phyloP scores from a whole-genome alignment of 441 rosid genomes.

The Jatropha podagrica region DNA sequence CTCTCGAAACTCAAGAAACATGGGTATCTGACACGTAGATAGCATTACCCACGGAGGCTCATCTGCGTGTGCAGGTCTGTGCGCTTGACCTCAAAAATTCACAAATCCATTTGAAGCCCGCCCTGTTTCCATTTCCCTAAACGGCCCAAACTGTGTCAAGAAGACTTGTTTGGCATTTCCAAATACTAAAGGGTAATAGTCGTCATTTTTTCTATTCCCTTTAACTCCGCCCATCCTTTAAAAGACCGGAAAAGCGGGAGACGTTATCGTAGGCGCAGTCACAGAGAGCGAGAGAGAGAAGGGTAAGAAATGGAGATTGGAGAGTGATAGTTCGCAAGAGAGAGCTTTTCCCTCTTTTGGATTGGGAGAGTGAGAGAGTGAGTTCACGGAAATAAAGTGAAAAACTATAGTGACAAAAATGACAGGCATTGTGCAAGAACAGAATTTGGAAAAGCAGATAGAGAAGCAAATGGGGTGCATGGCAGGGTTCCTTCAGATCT shows the following conservation, averaged over 20 bases:
- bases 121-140: background rate
- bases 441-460: slow-evolving; percentile 58
- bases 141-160: background rate
- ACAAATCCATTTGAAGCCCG: background rate
- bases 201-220: slow-evolving; percentile 24
- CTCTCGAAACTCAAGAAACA: slow-evolving; percentile 23
- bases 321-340: slow-evolving; percentile 18
- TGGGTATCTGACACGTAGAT: slow-evolving; percentile 18
- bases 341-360: background rate
- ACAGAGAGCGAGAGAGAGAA: slow-evolving; percentile 3
- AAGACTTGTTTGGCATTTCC: slow-evolving; percentile 16
- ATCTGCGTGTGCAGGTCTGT: slow-evolving; percentile 12
- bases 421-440: slow-evolving; percentile 50
- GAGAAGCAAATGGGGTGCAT: slow-evolving; percentile 94
- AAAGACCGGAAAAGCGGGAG: slow-evolving; percentile 76
- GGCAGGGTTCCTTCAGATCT: slow-evolving; percentile 93
- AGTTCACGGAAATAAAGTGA: background rate
- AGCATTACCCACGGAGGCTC: slow-evolving; percentile 29
- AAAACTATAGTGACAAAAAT: slow-evolving; percentile 10
- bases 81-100: slow-evolving; percentile 1
- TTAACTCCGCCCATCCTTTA: slow-evolving; percentile 16
- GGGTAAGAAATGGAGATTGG: slow-evolving; percentile 16
- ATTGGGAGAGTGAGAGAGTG: background rate
- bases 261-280: slow-evolving; percentile 34
- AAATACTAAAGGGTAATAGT: slow-evolving; percentile 17